Evolutionary conservation across 441 rosid genomes (phyloP), one percentile per base, ranked within the genome.

Genomic region (Pelargonium fulgidum): DNA sequence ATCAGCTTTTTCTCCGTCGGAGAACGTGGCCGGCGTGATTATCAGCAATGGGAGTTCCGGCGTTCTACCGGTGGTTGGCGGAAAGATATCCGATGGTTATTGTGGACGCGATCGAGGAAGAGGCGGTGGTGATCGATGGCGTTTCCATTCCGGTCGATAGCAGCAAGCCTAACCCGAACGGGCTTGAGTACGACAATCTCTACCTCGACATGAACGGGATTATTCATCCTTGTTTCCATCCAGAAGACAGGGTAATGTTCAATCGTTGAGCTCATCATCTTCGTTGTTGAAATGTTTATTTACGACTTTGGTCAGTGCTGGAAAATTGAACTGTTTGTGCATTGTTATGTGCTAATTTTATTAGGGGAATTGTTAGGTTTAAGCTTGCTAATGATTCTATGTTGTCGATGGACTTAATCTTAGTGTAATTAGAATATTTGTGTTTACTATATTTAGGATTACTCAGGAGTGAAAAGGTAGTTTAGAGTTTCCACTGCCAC

Each of bases 141-240:
- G 73, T 76, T 41, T 2, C 13, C 7, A 12, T 69, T 7, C 73
- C 76, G 0, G 3, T 73, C 11, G 48, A 74, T 24, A 48, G 65
- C 0, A 20, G 66, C 20, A 14, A 2, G 6, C 76, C 71, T 0
- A 78, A 75, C 65, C 81, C 79, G 0, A 75, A 72, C 16, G 75
- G 73, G 7, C 0, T 79, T 26, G 81, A 75, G 33, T 79, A 72
- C 20, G 81, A 79, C 69, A 79, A 79, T 61, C 77, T 79, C 45
- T 75, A 72, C 67, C 72, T 79, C 62, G 81, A 79, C 68, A 66
- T 78, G 79, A 78, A 75, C 13, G 77, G 76, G 63, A 75, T 78
- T 12, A 75, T 78, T 29, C 81, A 79, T 54, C 81, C 79, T 22
- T 79, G 81, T 61, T 79, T 79, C 36, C 79, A 79, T 62, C 81